phyloP scores from a whole-genome alignment of 2,329 filamentous ascomycete species.

The Epichloe sp. region DNA sequence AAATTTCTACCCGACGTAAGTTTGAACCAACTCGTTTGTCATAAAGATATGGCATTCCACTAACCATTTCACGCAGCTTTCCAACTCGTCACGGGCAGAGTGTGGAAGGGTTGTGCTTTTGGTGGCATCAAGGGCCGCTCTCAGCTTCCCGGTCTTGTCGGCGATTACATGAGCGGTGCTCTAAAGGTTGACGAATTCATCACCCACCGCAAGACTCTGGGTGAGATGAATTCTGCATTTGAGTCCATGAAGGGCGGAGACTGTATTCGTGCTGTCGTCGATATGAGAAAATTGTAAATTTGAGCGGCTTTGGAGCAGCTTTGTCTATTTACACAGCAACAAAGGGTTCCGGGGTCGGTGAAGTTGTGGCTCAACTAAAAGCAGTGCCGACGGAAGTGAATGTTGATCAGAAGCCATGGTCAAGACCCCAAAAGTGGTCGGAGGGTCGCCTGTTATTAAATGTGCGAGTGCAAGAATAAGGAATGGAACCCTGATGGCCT shows the following conservation, averaged over 20 bases:
- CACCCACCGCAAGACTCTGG: slow-evolving; percentile 77
- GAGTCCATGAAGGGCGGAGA: slow-evolving; percentile 91
- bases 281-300: slow-evolving; percentile 33
- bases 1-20: slow-evolving; percentile 87
- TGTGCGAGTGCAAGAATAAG: background rate
- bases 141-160: slow-evolving; percentile 75
- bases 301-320: background rate
- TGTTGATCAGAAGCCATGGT: background rate
- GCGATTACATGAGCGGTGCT: slow-evolving; percentile 77
- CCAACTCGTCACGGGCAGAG: slow-evolving; percentile 93
- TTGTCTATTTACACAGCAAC: background rate
- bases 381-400: background rate
- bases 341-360: background rate
- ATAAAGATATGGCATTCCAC: background rate
- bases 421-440: background rate
- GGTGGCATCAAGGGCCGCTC: slow-evolving; percentile 95
- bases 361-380: background rate
- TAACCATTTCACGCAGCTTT: slow-evolving; percentile 50
- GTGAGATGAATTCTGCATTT: slow-evolving; percentile 80
- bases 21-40: slow-evolving; percentile 21
- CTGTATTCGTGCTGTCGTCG: slow-evolving; percentile 90
- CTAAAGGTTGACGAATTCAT: slow-evolving; percentile 99
- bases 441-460: background rate
- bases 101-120: slow-evolving; percentile 97
- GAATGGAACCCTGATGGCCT: background rate